These are phyloP conservation scores for Ogataea glucozyma DNA, from an alignment of 805 yeast genomes.

Conservation along the genomic window DNA sequence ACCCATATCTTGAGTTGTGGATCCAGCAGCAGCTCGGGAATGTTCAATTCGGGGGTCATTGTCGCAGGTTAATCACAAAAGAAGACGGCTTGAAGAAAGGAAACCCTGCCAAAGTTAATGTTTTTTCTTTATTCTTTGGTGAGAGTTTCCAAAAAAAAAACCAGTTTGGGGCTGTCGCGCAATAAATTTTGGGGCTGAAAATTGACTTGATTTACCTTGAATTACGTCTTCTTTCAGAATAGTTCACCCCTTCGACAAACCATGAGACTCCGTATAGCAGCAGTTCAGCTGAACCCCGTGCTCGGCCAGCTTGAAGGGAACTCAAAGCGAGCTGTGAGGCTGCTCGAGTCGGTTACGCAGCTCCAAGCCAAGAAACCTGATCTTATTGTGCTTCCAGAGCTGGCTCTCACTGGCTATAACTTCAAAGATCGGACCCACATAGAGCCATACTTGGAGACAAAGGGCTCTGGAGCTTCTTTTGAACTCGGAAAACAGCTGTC, in stretches of 20 bases:
- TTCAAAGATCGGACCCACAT: slow-evolving; percentile 51
- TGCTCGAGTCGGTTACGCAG: slow-evolving; percentile 38
- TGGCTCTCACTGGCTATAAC: slow-evolving; percentile 83
- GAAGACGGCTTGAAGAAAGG: neutral
- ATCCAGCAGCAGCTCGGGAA: slow-evolving; percentile 66
- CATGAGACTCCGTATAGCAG: slow-evolving; percentile 61
- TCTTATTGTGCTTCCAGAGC: slow-evolving; percentile 77
- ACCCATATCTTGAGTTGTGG: slow-evolving; percentile 89
- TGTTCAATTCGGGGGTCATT: slow-evolving; percentile 22
- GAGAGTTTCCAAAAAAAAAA: neutral
- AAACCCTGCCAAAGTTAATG: neutral
- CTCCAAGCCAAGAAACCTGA: slow-evolving; percentile 45
- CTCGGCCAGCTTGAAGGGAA: slow-evolving; percentile 62
- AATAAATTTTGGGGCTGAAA: neutral
- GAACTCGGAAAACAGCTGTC: slow-evolving; percentile 61
- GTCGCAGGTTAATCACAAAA: neutral
- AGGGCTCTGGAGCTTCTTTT: slow-evolving; percentile 42
- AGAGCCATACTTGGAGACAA: slow-evolving; percentile 56
- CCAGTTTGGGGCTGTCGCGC: neutral
- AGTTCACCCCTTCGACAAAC: neutral
- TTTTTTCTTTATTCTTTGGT: neutral
- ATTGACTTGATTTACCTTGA: neutral
- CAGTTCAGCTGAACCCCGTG: slow-evolving; percentile 66
- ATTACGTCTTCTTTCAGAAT: neutral
- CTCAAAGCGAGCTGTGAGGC: slow-evolving; percentile 43